A percentile compares a stretch with the other conserved stretches of the same genome.
phyloP scores from a whole-genome alignment of 1,284 basidiomycete genomes.

The Melanopsichium pennsylvanicum region DNA sequence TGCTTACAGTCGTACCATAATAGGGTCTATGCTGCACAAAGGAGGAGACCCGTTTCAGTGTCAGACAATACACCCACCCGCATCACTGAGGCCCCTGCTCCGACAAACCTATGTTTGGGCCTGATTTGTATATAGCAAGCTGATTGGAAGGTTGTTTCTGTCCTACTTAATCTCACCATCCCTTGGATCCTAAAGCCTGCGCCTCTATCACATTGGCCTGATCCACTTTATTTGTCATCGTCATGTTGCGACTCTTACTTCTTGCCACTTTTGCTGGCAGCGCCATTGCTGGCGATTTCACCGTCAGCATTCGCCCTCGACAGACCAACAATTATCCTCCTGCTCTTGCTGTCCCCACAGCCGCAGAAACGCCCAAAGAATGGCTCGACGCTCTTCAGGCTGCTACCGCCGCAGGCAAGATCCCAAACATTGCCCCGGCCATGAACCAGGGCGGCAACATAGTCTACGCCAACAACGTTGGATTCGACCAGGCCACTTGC shows the following conservation, averaged over 20 bases:
- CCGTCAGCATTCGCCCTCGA: constrained; percentile 33
- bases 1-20: too few species aligned
- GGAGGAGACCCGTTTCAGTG: constrained; percentile 3
- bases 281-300: constrained; percentile 36
- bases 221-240: not conserved
- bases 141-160: not conserved
- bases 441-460: constrained; percentile 17
- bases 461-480: constrained; percentile 40
- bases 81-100: not conserved
- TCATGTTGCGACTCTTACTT: constrained; percentile 24
- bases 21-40: too few species aligned
- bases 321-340: constrained; percentile 28
- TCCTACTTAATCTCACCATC: not conserved
- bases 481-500: constrained; percentile 31
- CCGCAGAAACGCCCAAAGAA: constrained; percentile 31
- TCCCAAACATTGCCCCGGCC: constrained; percentile 44
- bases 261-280: constrained; percentile 26
- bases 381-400: constrained; percentile 47
- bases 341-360: constrained; percentile 17
- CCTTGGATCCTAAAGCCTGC: too few species aligned
- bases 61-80: not conserved
- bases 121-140: constrained; percentile 1
- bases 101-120: not conserved
- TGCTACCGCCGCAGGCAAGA: constrained; percentile 47
- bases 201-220: not conserved